phyloP scores from a whole-genome alignment of 345 rosid genomes.

The Jatropha curcas region DNA sequence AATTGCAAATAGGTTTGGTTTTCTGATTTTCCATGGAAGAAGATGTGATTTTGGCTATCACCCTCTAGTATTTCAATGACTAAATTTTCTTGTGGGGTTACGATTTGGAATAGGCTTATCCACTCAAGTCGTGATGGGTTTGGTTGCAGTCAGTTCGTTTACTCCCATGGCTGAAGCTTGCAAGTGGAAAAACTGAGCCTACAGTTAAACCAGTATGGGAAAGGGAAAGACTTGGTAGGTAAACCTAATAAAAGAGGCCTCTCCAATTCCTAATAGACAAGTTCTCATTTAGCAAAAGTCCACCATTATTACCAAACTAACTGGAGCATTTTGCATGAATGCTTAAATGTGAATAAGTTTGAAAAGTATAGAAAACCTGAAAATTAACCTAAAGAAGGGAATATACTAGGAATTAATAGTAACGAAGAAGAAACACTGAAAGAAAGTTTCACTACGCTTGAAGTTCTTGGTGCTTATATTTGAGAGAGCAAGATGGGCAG shows the following conservation, averaged over 20 bases:
- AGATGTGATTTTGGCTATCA: conserved; percentile 27
- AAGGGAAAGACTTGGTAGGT: conserved; percentile 34
- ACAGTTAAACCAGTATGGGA: conserved; percentile 54
- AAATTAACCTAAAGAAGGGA: conserved; percentile 24
- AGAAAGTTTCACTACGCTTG: conserved; percentile 43
- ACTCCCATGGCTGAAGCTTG: conserved; percentile 48
- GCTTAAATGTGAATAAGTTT: conserved; percentile 33
- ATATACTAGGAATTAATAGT: no score
- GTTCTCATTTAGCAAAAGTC: conserved; percentile 15
- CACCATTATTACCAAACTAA: conserved; percentile 42
- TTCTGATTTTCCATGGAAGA: conserved; percentile 29
- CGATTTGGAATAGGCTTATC: conserved; percentile 56
- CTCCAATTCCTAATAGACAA: not conserved
- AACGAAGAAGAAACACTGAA: not conserved
- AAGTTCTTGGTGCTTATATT: conserved; percentile 48
- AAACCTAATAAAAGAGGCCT: not conserved
- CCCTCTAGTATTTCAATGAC: conserved; percentile 53
- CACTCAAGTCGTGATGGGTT: conserved; percentile 62
- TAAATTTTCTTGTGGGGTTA: conserved; percentile 55
- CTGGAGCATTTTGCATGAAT: conserved; percentile 41
- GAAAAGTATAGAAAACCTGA: conserved; percentile 41
- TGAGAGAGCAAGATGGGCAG: conserved; percentile 55
- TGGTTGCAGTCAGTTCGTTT: conserved; percentile 55
- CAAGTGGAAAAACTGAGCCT: conserved; percentile 37
- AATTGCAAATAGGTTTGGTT: conserved; percentile 33